Percentiles rank a stretch among this genome's conserved stretches.
These are phyloP conservation scores for Diplosphaera chodatii DNA, from an alignment of 139 green algal genomes.

Conservation along the genomic window DNA sequence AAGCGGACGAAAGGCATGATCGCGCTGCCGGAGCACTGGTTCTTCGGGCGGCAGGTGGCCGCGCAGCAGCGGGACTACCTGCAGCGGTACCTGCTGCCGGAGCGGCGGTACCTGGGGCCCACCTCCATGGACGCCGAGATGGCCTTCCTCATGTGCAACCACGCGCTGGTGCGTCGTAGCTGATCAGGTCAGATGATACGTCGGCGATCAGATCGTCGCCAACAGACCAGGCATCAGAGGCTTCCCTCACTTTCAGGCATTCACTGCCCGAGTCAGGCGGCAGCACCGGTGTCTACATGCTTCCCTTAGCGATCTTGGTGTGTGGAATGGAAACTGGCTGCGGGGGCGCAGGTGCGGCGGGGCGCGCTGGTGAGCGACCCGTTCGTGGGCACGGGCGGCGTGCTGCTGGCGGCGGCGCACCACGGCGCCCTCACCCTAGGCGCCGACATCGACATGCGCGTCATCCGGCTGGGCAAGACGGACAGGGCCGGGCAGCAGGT, in stretches of 20 bases:
- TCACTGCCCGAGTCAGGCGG: too few relatives aligned
- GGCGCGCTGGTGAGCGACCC: conserved; percentile 60
- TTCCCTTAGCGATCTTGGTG: too few relatives aligned
- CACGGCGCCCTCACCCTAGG: conserved; percentile 65
- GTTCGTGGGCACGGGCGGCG: conserved; percentile 86
- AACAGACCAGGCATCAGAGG: too few relatives aligned
- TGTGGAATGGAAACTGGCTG: too few relatives aligned
- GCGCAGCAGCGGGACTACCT: conserved; percentile 23
- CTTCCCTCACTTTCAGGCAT: too few relatives aligned
- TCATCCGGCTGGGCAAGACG: conserved; percentile 45
- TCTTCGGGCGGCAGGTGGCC: conserved; percentile 75
- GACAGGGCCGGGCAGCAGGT: conserved; percentile 25
- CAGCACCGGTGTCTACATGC: too few relatives aligned
- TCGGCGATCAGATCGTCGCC: too few relatives aligned
- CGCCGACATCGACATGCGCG: conserved; percentile 74
- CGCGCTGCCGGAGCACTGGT: conserved; percentile 49
- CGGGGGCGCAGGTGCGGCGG: conserved; percentile 45
- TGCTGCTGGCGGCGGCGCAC: conserved; percentile 75
- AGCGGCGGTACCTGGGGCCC: conserved; percentile 80
- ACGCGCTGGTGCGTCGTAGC: conserved; percentile 57
- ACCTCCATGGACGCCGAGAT: conserved; percentile 95
- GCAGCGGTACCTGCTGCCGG: conserved; percentile 50
- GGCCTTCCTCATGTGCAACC: conserved; percentile 90
- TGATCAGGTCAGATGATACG: too few relatives aligned
- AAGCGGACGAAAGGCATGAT: not conserved